Conservation (phyloP, 805 yeast genomes). For the Metschnikowia vanudenii region DNA sequence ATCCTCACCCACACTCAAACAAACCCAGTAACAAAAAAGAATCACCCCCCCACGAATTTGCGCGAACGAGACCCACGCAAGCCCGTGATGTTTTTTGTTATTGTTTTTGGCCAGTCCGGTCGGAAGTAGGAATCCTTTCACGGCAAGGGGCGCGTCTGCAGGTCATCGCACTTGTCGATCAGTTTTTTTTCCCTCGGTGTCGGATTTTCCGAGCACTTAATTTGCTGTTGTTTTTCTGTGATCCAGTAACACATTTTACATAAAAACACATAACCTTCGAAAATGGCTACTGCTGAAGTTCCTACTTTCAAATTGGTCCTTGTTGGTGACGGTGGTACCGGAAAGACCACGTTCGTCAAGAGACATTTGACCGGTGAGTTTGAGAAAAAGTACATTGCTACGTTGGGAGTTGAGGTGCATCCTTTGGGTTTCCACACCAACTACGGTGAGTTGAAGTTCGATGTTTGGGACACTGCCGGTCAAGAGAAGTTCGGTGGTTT, state of each 20-base stretch:
- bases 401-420: slow-evolving; percentile 99
- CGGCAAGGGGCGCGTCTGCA: slow-evolving; percentile 11
- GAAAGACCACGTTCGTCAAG: slow-evolving; percentile 99
- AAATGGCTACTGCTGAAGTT: slow-evolving; percentile 68
- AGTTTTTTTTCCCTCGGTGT: slow-evolving; percentile 11
- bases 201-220: slow-evolving; percentile 5
- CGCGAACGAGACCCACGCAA: background rate
- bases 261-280: background rate
- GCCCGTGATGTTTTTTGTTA: background rate
- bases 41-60: too few relatives aligned
- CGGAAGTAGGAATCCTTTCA: background rate
- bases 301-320: slow-evolving; percentile 98
- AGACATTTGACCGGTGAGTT: slow-evolving; percentile 99
- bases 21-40: too few relatives aligned
- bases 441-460: slow-evolving; percentile 97
- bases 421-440: slow-evolving; percentile 98
- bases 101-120: background rate
- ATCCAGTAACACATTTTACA: slow-evolving; percentile 9
- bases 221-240: slow-evolving; percentile 11
- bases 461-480: slow-evolving; percentile 99
- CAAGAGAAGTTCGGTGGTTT: slow-evolving; percentile 99
- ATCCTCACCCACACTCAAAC: background rate
- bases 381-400: slow-evolving; percentile 98
- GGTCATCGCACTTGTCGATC: slow-evolving; percentile 16
- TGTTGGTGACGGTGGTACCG: slow-evolving; percentile 99